Conservation (phyloP, 2,329 filamentous ascomycete genomes). For the Calonectria multiphialidica region DNA sequence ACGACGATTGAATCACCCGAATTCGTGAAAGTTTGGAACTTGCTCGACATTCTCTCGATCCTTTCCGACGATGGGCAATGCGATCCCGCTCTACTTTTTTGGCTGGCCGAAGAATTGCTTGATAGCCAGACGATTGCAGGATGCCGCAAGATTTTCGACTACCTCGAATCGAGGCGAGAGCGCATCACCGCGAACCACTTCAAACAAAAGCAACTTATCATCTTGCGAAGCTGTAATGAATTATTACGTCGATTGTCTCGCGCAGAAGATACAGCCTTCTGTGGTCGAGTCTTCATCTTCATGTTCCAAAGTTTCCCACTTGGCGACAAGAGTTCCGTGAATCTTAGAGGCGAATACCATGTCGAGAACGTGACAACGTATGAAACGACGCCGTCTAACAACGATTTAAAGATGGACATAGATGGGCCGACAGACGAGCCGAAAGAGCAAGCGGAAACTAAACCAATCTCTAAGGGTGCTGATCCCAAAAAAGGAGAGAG, state of each 20-base stretch:
- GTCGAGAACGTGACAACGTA: slow-evolving; percentile 94
- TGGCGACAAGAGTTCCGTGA: slow-evolving; percentile 97
- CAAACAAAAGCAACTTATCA: slow-evolving; percentile 86
- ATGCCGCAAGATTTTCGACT: slow-evolving; percentile 93
- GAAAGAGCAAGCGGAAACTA: slow-evolving; percentile 48
- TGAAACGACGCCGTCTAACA: slow-evolving; percentile 56
- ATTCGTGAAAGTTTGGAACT: slow-evolving; percentile 91
- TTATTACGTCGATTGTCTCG: slow-evolving; percentile 92
- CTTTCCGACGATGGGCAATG: slow-evolving; percentile 84
- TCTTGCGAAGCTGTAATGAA: slow-evolving; percentile 95
- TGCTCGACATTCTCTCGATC: slow-evolving; percentile 91
- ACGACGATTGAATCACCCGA: slow-evolving; percentile 81
- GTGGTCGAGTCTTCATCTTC: slow-evolving; percentile 97
- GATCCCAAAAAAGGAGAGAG: slow-evolving; percentile 61
- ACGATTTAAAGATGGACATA: slow-evolving; percentile 70
- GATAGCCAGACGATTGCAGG: slow-evolving; percentile 96
- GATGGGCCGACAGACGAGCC: slow-evolving; percentile 62
- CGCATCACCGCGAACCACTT: slow-evolving; percentile 85
- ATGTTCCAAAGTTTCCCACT: slow-evolving; percentile 98
- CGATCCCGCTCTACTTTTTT: slow-evolving; percentile 86
- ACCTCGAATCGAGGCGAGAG: slow-evolving; percentile 92
- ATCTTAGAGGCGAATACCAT: slow-evolving; percentile 95
- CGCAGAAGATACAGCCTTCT: slow-evolving; percentile 97
- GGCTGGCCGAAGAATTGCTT: slow-evolving; percentile 92
- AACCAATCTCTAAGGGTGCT: slow-evolving; percentile 54